phyloP scores from a whole-genome alignment of 1,284 basidiomycete species.

The Ganoderma leucocontextum region DNA sequence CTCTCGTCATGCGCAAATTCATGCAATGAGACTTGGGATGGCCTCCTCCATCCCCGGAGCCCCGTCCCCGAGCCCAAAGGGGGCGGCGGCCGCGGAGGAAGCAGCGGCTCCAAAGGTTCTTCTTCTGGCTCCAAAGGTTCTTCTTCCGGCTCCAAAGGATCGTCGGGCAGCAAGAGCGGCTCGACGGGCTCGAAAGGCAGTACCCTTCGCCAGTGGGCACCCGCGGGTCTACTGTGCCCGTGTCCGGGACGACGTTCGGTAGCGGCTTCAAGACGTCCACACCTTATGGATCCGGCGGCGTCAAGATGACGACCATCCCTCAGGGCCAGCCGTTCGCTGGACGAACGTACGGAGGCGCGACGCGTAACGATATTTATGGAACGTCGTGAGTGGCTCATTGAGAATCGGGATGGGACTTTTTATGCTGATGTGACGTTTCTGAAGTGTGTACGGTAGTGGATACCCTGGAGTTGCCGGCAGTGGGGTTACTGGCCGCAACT shows the following conservation, averaged over 20 bases:
- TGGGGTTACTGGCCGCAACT: slow-evolving; percentile 54
- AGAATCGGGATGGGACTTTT: neutral
- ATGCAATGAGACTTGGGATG: neutral
- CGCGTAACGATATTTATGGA: slow-evolving; percentile 49
- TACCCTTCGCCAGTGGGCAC: slow-evolving; percentile 17
- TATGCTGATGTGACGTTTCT: neutral
- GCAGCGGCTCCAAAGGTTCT: slow-evolving; percentile 25
- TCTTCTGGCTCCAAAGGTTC: slow-evolving; percentile 34
- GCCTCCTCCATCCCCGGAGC: neutral
- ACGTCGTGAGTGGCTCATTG: slow-evolving; percentile 42
- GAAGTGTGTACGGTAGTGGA: slow-evolving; percentile 64
- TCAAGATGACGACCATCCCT: slow-evolving; percentile 45
- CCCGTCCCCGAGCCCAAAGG: slow-evolving; percentile 13
- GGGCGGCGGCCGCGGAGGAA: slow-evolving; percentile 30
- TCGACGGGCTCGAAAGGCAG: slow-evolving; percentile 34
- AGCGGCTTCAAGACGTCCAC: slow-evolving; percentile 33
- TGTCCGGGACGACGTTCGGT: slow-evolving; percentile 40
- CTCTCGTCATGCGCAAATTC: slow-evolving; percentile 6
- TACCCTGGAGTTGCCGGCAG: slow-evolving; percentile 55
- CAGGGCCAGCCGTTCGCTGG: slow-evolving; percentile 53
- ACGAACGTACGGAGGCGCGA: slow-evolving; percentile 51
- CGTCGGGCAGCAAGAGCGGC: slow-evolving; percentile 14
- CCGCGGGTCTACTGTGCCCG: slow-evolving; percentile 33
- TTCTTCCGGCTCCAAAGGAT: slow-evolving; percentile 32
- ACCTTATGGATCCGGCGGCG: slow-evolving; percentile 50